A percentile compares a stretch with the other conserved stretches of the same genome.
Evolutionary conservation across 164 flowering plant genomes (phyloP).

Genomic region (Sedum album): DNA sequence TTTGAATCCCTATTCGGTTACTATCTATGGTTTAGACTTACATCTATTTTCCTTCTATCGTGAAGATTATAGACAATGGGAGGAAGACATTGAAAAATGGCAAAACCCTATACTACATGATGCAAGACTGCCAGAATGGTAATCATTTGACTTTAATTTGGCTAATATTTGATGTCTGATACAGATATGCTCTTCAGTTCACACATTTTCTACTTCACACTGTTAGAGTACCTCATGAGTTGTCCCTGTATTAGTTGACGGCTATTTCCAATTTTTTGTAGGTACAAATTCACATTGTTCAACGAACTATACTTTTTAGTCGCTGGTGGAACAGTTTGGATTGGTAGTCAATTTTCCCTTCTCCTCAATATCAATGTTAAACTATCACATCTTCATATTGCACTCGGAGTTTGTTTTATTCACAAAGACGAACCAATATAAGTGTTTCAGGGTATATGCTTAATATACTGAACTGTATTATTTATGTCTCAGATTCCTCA

Average conservation of each 20-base stretch:
- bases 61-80: conserved; percentile 92
- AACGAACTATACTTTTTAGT: conserved; percentile 97
- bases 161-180: background rate
- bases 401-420: background rate
- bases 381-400: background rate
- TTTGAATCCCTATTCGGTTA: background rate
- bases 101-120: conserved; percentile 80
- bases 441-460: background rate
- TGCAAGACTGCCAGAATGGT: conserved; percentile 93
- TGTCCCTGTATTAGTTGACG: background rate
- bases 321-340: conserved; percentile 99
- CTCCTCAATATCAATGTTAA: background rate
- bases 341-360: conserved; percentile 31
- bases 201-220: background rate
- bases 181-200: background rate
- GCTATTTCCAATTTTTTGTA: conserved; percentile 23
- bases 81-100: conserved; percentile 98
- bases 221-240: background rate
- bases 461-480: background rate
- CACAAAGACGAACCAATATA: background rate
- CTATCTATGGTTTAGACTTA: background rate
- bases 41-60: conserved; percentile 9
- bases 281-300: conserved; percentile 97
- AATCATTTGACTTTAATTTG: conserved; percentile 6
- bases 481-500: conserved; percentile 42